These are phyloP conservation scores for Schizosaccharomyces japonicus DNA, from an alignment of 805 yeast genomes.

Conservation along the genomic window DNA sequence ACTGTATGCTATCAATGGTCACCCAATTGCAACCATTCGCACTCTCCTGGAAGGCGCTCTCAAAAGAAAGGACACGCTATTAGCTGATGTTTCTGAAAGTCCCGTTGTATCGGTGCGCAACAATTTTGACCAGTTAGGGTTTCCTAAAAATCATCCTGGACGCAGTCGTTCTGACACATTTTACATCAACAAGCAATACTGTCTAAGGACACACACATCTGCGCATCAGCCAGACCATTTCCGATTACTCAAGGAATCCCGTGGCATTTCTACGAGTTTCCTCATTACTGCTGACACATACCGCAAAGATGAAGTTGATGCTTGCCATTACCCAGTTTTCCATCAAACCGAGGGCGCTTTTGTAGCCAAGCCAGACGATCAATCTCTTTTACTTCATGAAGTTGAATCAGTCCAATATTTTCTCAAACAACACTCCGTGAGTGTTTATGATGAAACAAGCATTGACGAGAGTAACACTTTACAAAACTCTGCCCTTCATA, in stretches of 20 bases:
- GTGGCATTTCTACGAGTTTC: constrained; percentile 54
- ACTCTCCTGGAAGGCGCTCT: constrained; percentile 48
- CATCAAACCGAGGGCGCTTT: constrained; percentile 96
- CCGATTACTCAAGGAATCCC: constrained; percentile 13
- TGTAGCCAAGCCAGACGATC: constrained; percentile 37
- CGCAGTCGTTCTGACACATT: constrained; percentile 81
- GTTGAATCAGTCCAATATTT: neutral
- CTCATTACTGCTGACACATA: constrained; percentile 89
- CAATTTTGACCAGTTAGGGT: constrained; percentile 79
- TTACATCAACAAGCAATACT: constrained; percentile 46
- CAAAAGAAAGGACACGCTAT: constrained; percentile 18
- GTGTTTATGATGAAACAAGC: constrained; percentile 25
- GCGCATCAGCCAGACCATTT: constrained; percentile 64
- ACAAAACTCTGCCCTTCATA: neutral
- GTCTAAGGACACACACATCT: constrained; percentile 82
- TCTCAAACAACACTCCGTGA: constrained; percentile 20
- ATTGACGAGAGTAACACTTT: constrained; percentile 17
- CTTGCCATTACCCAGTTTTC: constrained; percentile 90
- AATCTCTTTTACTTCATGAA: constrained; percentile 29
- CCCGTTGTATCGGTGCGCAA: constrained; percentile 66
- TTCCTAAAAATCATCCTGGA: constrained; percentile 82
- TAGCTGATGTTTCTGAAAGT: neutral
- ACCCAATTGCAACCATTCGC: constrained; percentile 75
- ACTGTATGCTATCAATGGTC: constrained; percentile 47
- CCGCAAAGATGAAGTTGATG: constrained; percentile 81